Evolutionary conservation across 2,329 filamentous ascomycete species (phyloP).

Genomic region (Colletotrichum musicola): DNA sequence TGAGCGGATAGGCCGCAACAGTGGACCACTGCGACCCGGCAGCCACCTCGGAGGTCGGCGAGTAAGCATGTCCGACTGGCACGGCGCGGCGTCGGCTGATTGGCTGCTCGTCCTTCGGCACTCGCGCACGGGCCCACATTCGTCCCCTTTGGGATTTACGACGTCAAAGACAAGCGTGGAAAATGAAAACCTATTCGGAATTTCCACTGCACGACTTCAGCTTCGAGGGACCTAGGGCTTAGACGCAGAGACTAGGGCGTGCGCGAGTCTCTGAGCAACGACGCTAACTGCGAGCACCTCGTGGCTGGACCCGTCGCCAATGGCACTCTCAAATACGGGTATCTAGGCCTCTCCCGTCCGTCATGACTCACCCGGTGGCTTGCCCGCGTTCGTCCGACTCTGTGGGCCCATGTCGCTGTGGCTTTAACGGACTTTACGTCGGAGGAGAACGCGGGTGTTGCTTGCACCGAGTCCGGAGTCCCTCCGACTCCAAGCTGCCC

Average conservation of each 20-base stretch:
- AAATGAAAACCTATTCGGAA: not conserved
- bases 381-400: not conserved
- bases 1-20: too few relatives aligned
- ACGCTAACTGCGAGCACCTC: slow-evolving; percentile 10
- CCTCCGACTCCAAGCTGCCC: too few relatives aligned
- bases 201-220: too few relatives aligned
- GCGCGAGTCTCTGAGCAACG: too few relatives aligned
- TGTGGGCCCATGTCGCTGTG: too few relatives aligned
- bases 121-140: slow-evolving; percentile 4
- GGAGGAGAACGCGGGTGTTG: too few relatives aligned
- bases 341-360: not conserved
- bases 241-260: too few relatives aligned
- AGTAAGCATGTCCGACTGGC: slow-evolving; percentile 28
- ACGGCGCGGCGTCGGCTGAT: slow-evolving; percentile 21
- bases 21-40: not conserved
- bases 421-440: too few relatives aligned
- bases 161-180: slow-evolving; percentile 18
- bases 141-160: slow-evolving; percentile 25
- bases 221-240: too few relatives aligned
- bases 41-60: slow-evolving; percentile 27
- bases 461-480: too few relatives aligned
- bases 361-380: slow-evolving; percentile 8
- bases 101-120: slow-evolving; percentile 8
- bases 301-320: slow-evolving; percentile 3
- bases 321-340: not conserved